Base-by-base conservation (phyloP, 441 rosid species). In the Raphanus hybrid region DNA sequence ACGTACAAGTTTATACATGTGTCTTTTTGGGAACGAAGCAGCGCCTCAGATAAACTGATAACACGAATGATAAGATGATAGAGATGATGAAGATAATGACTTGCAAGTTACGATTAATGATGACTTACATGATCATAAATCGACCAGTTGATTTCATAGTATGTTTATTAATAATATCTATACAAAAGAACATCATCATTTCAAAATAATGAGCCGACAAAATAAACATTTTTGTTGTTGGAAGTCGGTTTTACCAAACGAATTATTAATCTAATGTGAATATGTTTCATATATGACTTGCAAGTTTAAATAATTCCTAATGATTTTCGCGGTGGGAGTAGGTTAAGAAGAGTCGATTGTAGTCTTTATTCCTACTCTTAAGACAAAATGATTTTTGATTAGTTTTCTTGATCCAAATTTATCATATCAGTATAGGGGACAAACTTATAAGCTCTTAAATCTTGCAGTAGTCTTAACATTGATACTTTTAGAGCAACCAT, bases 81-180 rank as follows among this genome's bases (percentile, higher is more conserved):
- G 23, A 72, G 16, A 50, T 52, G 16, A 37, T 52, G 48, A 29
- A 68, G 64, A 74, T 71, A 29, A 79, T 79, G 75, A 74, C 82
- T 79, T 79, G 62, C 78, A 79, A 79, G 82, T 69, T 69, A 79
- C 75, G 78, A 74, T 73, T 55, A 32, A 78, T 78, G 62, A 78
- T 78, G 41, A 54, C 67, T 55, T 41, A 6, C 18, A 52, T 71
- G 10, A 14, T 77, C 45, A 71, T 77, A 48, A 34, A n/a, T 12
- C 5, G 5, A 20, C 32, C 59, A 78, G 37, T 67, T 50, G 64
- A 7, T 26, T 34, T 66, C 39, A 34, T 60, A 23, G 35, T 59
- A 66, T 60, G 6, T 35, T 11, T 26, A 11, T 48, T 10, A 14
- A 34, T 16, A 29, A 61, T 62, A 62, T 32, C 4, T 45, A 34